Conservation (phyloP, 2,329 filamentous ascomycete genomes). For the Orbilia quercus region DNA sequence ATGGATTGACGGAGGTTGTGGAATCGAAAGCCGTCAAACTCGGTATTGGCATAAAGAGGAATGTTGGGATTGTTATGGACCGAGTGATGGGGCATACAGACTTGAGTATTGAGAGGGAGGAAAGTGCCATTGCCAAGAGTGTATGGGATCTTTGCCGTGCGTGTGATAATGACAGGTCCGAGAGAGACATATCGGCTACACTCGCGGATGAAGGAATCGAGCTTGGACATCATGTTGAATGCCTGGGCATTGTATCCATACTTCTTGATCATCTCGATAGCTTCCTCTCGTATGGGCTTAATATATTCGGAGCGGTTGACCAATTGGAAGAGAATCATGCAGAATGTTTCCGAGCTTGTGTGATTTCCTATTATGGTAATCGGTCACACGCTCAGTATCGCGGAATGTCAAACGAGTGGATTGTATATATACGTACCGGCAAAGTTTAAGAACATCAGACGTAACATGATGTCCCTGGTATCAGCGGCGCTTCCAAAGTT, state of each 20-base stretch:
- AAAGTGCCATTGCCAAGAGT: constrained; percentile 43
- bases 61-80: constrained; percentile 49
- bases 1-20: constrained; percentile 48
- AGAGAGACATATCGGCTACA: constrained; percentile 52
- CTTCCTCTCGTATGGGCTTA: constrained; percentile 38
- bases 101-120: constrained; percentile 42
- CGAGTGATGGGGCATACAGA: constrained; percentile 53
- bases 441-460: constrained; percentile 55
- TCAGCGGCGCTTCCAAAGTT: constrained; percentile 43
- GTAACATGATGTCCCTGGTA: constrained; percentile 52
- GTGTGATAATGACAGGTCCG: constrained; percentile 52
- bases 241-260: constrained; percentile 49
- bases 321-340: constrained; percentile 47
- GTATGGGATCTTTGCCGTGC: constrained; percentile 43
- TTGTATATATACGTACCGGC: constrained; percentile 45
- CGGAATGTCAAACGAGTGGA: not conserved
- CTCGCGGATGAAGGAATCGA: constrained; percentile 53
- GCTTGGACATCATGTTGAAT: constrained; percentile 54
- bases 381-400: not conserved
- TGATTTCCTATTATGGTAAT: constrained; percentile 36
- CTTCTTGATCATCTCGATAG: constrained; percentile 50
- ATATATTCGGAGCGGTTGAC: constrained; percentile 52
- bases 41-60: constrained; percentile 27
- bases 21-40: constrained; percentile 51
- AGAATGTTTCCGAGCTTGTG: constrained; percentile 47